phyloP scores from a whole-genome alignment of 495 filamentous ascomycete species.

The Aspergillus sclerotioniger region DNA sequence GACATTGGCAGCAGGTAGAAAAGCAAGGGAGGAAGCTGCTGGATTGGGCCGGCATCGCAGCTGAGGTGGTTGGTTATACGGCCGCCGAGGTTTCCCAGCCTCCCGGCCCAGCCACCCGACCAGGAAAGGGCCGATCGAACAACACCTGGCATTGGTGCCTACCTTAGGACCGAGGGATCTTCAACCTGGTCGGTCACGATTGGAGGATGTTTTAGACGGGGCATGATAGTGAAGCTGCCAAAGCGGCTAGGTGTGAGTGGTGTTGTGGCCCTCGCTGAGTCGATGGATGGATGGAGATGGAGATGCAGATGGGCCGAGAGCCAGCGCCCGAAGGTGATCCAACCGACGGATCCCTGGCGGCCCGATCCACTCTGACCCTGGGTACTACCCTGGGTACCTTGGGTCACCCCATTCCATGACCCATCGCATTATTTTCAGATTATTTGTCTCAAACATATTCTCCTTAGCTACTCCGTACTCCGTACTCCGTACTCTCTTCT shows the following conservation, averaged over 20 bases:
- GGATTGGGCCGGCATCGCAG: not conserved
- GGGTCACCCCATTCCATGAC: not conserved
- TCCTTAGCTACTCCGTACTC: too few species aligned
- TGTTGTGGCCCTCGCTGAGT: not conserved
- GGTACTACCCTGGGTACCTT: not conserved
- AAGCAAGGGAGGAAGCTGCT: slow-evolving; percentile 8
- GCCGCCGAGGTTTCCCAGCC: slow-evolving; percentile 7
- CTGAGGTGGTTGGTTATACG: slow-evolving; percentile 18
- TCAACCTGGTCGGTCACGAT: slow-evolving; percentile 15
- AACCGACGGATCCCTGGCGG: slow-evolving; percentile 5
- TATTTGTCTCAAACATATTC: too few species aligned
- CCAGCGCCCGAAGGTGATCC: not conserved
- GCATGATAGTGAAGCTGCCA: slow-evolving; percentile 3
- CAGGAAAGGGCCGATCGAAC: slow-evolving; percentile 9
- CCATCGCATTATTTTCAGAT: not conserved
- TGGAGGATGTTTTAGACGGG: slow-evolving; percentile 8
- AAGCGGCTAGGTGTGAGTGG: not conserved
- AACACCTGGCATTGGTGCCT: slow-evolving; percentile 1
- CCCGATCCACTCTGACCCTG: slow-evolving; percentile 9
- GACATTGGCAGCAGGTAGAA: not conserved
- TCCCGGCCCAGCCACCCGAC: slow-evolving; percentile 25
- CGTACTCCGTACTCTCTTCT: too few species aligned
- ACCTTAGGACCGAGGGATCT: not conserved
- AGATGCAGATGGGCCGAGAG: not conserved
- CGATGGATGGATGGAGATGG: slow-evolving; percentile 2